Percentiles rank a stretch among this genome's conserved stretches.
Evolutionary conservation across 768 basidiomycete species (phyloP).

Genomic region (Termitomyces sp.): DNA sequence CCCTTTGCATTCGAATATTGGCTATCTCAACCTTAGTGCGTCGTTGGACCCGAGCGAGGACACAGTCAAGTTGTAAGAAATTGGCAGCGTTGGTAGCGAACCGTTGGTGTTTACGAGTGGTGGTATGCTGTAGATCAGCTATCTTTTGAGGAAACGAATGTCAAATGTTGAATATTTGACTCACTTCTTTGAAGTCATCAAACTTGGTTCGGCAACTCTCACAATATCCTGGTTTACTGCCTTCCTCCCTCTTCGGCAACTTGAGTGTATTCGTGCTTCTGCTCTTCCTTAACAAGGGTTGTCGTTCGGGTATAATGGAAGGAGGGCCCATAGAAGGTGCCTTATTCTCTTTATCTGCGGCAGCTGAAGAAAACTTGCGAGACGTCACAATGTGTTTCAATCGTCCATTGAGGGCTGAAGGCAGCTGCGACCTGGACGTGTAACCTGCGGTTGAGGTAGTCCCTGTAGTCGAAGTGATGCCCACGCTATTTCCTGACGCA

Average conservation of each 20-base stretch:
- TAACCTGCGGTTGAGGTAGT: constrained; percentile 69
- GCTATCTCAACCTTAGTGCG: constrained; percentile 31
- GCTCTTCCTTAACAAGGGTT: constrained; percentile 61
- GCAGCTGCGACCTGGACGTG: constrained; percentile 44
- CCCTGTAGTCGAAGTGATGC: constrained; percentile 86
- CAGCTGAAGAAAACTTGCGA: constrained; percentile 38
- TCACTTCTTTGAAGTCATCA: constrained; percentile 78
- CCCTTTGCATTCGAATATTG: constrained; percentile 20
- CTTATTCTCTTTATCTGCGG: constrained; percentile 20
- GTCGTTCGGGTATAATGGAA: constrained; percentile 48
- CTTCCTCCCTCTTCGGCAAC: constrained; percentile 78
- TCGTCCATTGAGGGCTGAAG: constrained; percentile 49
- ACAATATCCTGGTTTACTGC: constrained; percentile 92
- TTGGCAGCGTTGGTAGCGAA: constrained; percentile 78
- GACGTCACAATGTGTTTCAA: constrained; percentile 68
- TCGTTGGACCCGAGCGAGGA: constrained; percentile 61
- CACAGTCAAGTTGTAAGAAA: constrained; percentile 73
- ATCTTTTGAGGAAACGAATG: background rate
- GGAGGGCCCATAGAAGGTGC: constrained; percentile 68
- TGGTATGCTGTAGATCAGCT: constrained; percentile 55
- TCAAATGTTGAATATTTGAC: constrained; percentile 19
- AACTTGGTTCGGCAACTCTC: constrained; percentile 94
- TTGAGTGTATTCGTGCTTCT: constrained; percentile 77
- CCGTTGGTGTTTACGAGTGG: constrained; percentile 69
- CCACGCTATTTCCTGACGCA: constrained; percentile 94